A percentile compares a stretch with the other conserved stretches of the same genome.
Conservation (phyloP, 495 filamentous ascomycete genomes). For the Xylaria curta region DNA sequence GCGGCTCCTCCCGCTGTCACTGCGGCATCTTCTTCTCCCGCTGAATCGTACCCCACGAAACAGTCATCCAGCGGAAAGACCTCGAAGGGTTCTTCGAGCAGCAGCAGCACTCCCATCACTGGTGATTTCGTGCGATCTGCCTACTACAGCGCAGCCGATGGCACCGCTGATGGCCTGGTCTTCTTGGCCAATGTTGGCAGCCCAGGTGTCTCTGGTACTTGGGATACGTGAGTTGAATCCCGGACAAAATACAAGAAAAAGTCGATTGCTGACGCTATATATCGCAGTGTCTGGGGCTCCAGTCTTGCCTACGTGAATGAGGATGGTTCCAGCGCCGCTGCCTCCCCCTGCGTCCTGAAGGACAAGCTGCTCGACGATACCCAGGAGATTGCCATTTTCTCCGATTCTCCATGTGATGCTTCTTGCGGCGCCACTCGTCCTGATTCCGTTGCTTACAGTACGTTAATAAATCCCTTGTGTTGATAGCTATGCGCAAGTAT, state of each 20-base stretch:
- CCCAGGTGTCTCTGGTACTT: constrained; percentile 60
- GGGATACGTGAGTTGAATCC: constrained; percentile 54
- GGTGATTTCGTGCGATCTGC: constrained; percentile 48
- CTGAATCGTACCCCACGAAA: background rate
- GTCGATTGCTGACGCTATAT: constrained; percentile 13
- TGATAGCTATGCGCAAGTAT: background rate
- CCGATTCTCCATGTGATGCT: constrained; percentile 60
- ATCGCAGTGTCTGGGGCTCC: constrained; percentile 61
- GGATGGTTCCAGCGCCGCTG: constrained; percentile 55
- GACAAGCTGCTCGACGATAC: constrained; percentile 59
- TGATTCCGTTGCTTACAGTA: constrained; percentile 67
- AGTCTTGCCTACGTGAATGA: constrained; percentile 66
- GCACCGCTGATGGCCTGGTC: constrained; percentile 60
- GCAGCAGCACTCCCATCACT: constrained; percentile 30
- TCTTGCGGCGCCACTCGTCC: constrained; percentile 64
- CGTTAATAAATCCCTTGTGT: constrained; percentile 30
- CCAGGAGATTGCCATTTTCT: constrained; percentile 67
- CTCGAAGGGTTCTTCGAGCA: constrained; percentile 17
- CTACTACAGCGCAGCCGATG: constrained; percentile 62
- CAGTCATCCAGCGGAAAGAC: constrained; percentile 2
- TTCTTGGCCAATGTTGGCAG: constrained; percentile 73
- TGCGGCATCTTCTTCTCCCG: constrained; percentile 13
- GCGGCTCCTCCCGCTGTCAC: constrained; percentile 20
- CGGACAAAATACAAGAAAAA: background rate
- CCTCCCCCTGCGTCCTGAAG: constrained; percentile 56